phyloP scores from a whole-genome alignment of 2,329 filamentous ascomycete species.

The Epichloe baconii region DNA sequence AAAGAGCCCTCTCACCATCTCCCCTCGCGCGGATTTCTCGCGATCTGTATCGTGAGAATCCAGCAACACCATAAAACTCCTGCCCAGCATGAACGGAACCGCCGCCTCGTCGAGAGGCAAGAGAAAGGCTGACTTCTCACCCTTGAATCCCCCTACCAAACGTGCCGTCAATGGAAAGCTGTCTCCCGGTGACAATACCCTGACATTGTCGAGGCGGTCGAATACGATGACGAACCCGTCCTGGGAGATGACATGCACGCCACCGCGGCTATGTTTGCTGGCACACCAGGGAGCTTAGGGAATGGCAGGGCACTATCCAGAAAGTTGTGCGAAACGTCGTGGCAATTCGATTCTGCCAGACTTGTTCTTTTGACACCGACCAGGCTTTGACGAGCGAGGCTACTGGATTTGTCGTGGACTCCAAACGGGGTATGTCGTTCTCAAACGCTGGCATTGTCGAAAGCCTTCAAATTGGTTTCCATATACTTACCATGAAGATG shows the following conservation, averaged over 20 bases:
- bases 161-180: slow-evolving; percentile 32
- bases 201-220: slow-evolving; percentile 22
- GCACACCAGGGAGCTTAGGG: slow-evolving; percentile 32
- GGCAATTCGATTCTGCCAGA: slow-evolving; percentile 98
- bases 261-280: slow-evolving; percentile 21
- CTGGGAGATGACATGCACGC: slow-evolving; percentile 26
- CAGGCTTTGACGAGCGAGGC: slow-evolving; percentile 86
- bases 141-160: slow-evolving; percentile 24
- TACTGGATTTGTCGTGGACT: slow-evolving; percentile 94
- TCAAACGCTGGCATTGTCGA: not conserved
- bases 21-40: slow-evolving; percentile 5
- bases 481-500: not conserved
- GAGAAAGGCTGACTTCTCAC: slow-evolving; percentile 36
- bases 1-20: not conserved
- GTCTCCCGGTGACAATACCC: slow-evolving; percentile 37
- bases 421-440: slow-evolving; percentile 55
- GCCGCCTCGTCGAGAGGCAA: slow-evolving; percentile 31
- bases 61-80: not conserved
- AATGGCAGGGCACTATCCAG: slow-evolving; percentile 95
- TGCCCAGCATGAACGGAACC: slow-evolving; percentile 29
- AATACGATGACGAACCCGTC: slow-evolving; percentile 29
- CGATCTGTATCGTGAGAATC: slow-evolving; percentile 1
- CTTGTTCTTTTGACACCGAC: slow-evolving; percentile 96
- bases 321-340: slow-evolving; percentile 90
- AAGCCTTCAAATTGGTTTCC: not conserved